phyloP scores from a whole-genome alignment of 805 yeast genomes.

The Lachancea cidri region DNA sequence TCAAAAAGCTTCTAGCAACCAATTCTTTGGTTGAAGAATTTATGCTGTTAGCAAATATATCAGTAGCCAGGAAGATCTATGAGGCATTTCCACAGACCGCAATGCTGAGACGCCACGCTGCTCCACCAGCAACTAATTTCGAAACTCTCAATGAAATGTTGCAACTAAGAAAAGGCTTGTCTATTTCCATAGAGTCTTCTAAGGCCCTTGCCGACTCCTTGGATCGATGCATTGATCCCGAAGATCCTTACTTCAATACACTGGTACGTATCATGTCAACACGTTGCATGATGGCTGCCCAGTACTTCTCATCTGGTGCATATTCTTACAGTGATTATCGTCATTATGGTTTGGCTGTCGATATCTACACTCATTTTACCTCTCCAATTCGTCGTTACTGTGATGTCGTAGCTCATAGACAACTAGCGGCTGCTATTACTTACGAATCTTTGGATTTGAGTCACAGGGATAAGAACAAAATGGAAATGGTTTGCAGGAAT shows the following conservation, averaged over 20 bases:
- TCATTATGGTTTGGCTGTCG: conserved; percentile 97
- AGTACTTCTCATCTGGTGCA: conserved; percentile 88
- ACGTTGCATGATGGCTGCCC: conserved; percentile 99
- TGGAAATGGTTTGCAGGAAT: conserved; percentile 83
- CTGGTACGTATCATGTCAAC: conserved; percentile 94
- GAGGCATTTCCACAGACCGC: conserved; percentile 97
- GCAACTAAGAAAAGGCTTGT: conserved; percentile 68
- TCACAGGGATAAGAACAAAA: conserved; percentile 83
- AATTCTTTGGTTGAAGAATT: conserved; percentile 97
- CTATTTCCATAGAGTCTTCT: conserved; percentile 76
- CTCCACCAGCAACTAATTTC: conserved; percentile 95
- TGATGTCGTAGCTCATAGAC: conserved; percentile 96
- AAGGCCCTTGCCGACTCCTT: conserved; percentile 89
- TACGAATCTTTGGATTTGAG: conserved; percentile 77
- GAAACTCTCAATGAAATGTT: conserved; percentile 87
- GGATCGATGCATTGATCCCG: conserved; percentile 77
- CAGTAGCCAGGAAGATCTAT: conserved; percentile 89
- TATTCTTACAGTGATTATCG: conserved; percentile 86
- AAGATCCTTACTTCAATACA: conserved; percentile 89
- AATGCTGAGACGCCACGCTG: conserved; percentile 93
- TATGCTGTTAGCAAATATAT: conserved; percentile 94
- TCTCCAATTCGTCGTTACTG: conserved; percentile 98
- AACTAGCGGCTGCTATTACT: conserved; percentile 95
- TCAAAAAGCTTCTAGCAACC: conserved; percentile 81
- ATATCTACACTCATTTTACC: conserved; percentile 96